Evolutionary conservation across 192 early-diverging fungal species (phyloP).

Genomic region (Coemansia sp.): DNA sequence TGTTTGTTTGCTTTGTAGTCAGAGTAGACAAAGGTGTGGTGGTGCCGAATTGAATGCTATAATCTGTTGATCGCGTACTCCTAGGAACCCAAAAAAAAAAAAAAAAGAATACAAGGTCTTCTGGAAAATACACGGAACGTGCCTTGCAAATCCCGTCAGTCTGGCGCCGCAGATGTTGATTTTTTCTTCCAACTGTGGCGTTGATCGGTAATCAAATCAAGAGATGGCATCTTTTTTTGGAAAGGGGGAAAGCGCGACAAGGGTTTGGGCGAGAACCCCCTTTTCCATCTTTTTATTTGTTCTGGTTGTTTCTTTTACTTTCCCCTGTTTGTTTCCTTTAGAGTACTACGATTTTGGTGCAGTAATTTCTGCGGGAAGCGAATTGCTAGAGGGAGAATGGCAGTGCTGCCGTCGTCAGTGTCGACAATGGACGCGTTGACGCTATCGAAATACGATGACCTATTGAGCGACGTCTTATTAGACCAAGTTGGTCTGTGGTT

Average conservation of each 20-base stretch:
- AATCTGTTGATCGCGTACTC: no score
- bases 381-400: background rate
- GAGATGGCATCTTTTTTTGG: background rate
- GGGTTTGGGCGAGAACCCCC: background rate
- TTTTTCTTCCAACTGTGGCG: background rate
- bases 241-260: background rate
- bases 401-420: conserved; percentile 17
- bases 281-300: background rate
- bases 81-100: no score
- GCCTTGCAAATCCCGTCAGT: background rate
- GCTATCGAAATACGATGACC: conserved; percentile 52
- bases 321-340: background rate
- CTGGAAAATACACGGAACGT: background rate
- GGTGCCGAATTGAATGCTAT: background rate
- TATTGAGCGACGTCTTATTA: conserved; percentile 51
- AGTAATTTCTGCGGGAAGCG: background rate
- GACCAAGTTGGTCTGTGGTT: conserved; percentile 50
- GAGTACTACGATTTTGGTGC: background rate
- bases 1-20: background rate
- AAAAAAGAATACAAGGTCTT: background rate
- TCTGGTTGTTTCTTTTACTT: background rate
- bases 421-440: conserved; percentile 45
- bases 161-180: background rate
- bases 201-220: background rate
- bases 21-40: background rate